Base-by-base conservation (phyloP, 2,329 filamentous ascomycete genomes). In the Malbranchea zuffiana region DNA sequence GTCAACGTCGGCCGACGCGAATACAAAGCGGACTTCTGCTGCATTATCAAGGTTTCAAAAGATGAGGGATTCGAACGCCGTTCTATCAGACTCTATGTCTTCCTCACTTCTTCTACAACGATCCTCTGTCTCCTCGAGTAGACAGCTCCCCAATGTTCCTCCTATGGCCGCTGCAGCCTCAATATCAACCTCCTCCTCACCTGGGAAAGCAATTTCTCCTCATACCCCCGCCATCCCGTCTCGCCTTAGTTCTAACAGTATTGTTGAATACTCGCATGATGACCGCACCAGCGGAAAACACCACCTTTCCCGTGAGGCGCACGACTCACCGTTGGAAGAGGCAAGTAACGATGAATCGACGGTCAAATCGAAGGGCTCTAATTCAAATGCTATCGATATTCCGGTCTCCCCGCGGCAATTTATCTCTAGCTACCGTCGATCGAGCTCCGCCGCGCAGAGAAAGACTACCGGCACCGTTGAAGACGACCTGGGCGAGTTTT, bases 151-250 rank as follows among this genome's bases (percentile, higher is more conserved):
- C 4, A 74, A 70, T 30, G 71, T 77, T 8, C 74, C 75, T 13
- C 69, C 70, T 4, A 72, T 78, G 64, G 61, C 74, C 32, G 68
- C 64, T 16, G 72, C 71, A 5, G 80, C 80, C 3, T 38, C 40
- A n/a, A 26, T 35, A 5, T 95, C 87, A 3, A 79, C 80, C 7
- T 88, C 84, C 1, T 88, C 86, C 1, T 95, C 87, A 6, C 87
- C 87, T 1, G 84, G 82, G 39, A 94, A 94, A 51, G 84, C 86
- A 0, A 73, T 92, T 12, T 94, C 85, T 2, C 85, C 87, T 1
- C 87, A 96, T 52, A 93, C 86, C 0, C 90, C 90, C 3, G 86
- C 87, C 7, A 85, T 96, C 18, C 88, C 88, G 13, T 95, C 87
- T 5, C 75, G 90, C n/a, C 66, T 98, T 15, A 93, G 85, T 53